A percentile compares a stretch with the other conserved stretches of the same genome.
phyloP scores from a whole-genome alignment of 2,329 filamentous ascomycete species.

The Rhinocladiella mackenziei region DNA sequence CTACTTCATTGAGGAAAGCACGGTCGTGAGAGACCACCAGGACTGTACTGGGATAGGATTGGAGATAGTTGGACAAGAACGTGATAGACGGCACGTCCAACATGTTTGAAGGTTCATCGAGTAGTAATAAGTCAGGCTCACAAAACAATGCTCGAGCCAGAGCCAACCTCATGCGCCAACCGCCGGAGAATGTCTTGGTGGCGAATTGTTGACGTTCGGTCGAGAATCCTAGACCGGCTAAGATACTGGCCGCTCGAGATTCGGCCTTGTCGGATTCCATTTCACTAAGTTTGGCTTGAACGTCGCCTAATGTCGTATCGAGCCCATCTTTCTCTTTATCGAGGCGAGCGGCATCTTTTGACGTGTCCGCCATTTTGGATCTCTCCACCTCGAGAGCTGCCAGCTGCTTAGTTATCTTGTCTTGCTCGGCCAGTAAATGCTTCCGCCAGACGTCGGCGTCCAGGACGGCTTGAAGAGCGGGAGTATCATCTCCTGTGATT shows the following conservation, averaged over 20 bases:
- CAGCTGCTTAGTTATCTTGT: conserved; percentile 75
- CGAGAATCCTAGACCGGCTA: conserved; percentile 96
- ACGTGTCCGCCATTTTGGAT: conserved; percentile 80
- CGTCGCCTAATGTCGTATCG: conserved; percentile 84
- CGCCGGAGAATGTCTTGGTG: conserved; percentile 97
- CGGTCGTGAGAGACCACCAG: conserved; percentile 98
- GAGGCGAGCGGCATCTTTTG: conserved; percentile 76
- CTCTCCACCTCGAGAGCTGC: conserved; percentile 73
- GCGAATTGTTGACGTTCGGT: conserved; percentile 84
- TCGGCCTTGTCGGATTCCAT: conserved; percentile 99
- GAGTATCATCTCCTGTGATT: conserved; percentile 93
- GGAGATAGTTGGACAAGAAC: conserved; percentile 93
- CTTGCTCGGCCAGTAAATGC: conserved; percentile 83
- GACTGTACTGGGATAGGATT: conserved; percentile 88
- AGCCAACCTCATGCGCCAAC: conserved; percentile 98
- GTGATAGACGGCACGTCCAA: conserved; percentile 99
- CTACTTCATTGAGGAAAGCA: conserved; percentile 97
- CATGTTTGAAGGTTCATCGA: conserved; percentile 99
- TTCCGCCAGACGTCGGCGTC: conserved; percentile 99
- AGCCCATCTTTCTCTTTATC: conserved; percentile 86
- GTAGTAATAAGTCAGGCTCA: conserved; percentile 89
- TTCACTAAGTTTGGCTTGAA: conserved; percentile 86
- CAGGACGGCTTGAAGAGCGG: conserved; percentile 87
- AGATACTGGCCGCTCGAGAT: conserved; percentile 87
- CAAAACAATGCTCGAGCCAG: conserved; percentile 94